Conservation (phyloP, 805 yeast genomes). For the Ogataea minuta region DNA sequence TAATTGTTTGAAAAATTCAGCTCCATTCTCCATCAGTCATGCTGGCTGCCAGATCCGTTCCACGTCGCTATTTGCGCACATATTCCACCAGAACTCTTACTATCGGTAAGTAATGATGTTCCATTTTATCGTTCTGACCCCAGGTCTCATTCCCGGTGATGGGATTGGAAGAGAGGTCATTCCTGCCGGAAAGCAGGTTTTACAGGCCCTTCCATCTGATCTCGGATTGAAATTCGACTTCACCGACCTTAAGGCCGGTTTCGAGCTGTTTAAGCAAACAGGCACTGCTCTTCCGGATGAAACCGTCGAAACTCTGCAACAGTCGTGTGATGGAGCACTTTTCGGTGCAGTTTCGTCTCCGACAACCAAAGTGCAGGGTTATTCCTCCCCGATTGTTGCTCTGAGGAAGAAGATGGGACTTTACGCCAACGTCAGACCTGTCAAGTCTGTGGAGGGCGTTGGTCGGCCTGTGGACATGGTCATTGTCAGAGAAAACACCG, state of each 20-base stretch:
- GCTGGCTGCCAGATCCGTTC: constrained; percentile 10
- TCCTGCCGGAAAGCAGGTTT: constrained; percentile 89
- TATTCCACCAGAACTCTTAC: constrained; percentile 45
- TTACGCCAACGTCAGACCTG: constrained; percentile 97
- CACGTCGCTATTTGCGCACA: constrained; percentile 6
- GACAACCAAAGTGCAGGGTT: constrained; percentile 88
- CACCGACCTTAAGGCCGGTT: constrained; percentile 89
- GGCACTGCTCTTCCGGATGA: constrained; percentile 95
- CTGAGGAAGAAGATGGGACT: constrained; percentile 91
- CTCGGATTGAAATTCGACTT: constrained; percentile 81
- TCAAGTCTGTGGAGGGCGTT: constrained; percentile 82
- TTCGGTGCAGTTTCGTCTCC: constrained; percentile 98
- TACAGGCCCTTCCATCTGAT: constrained; percentile 76
- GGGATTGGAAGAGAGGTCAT: constrained; percentile 98
- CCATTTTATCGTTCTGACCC: background rate
- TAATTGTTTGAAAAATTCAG: constrained; percentile 1
- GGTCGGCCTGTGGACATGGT: constrained; percentile 95
- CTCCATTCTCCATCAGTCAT: constrained; percentile 1
- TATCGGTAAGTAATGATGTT: constrained; percentile 38
- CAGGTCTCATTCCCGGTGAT: constrained; percentile 86
- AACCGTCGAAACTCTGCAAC: constrained; percentile 74
- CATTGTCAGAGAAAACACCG: constrained; percentile 97
- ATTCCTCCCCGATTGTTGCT: constrained; percentile 99
- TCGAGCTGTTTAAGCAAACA: constrained; percentile 88
- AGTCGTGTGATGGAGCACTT: constrained; percentile 92